phyloP scores from a whole-genome alignment of 352 stramenopile genomes.

The Phytophthora fragariaefolia region DNA sequence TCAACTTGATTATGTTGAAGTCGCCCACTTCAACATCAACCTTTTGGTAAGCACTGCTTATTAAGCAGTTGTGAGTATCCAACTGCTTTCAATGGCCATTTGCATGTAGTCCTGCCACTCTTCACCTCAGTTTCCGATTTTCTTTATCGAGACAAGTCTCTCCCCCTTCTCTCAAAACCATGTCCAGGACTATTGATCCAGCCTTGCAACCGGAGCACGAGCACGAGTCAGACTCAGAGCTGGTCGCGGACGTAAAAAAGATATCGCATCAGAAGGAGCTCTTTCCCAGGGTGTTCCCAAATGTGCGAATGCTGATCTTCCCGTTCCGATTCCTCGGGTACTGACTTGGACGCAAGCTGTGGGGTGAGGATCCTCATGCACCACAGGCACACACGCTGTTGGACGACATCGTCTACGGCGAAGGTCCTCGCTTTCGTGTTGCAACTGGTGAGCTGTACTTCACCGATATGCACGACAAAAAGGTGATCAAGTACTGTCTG shows the following conservation, averaged over 20 bases:
- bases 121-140: slow-evolving; percentile 20
- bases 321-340: slow-evolving; percentile 43
- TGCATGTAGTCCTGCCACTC: no score
- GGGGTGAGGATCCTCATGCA: slow-evolving; percentile 20
- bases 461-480: slow-evolving; percentile 65
- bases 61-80: no score
- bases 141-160: slow-evolving; percentile 1
- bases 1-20: slow-evolving; percentile 27
- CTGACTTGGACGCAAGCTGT: slow-evolving; percentile 40
- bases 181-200: not conserved
- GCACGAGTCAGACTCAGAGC: not conserved
- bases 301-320: slow-evolving; percentile 40
- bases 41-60: slow-evolving; percentile 1
- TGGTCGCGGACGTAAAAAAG: slow-evolving; percentile 5
- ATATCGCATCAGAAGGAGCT: slow-evolving; percentile 22
- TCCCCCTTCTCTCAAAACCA: not conserved
- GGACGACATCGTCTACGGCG: slow-evolving; percentile 52
- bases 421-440: slow-evolving; percentile 65
- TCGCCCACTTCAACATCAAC: slow-evolving; percentile 20
- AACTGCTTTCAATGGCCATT: no score
- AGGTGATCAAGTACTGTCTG: slow-evolving; percentile 69
- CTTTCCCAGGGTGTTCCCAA: slow-evolving; percentile 39
- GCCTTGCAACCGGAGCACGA: slow-evolving; percentile 10
- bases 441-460: slow-evolving; percentile 67
- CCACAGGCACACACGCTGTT: slow-evolving; percentile 30